Percentiles rank a stretch among this genome's conserved stretches.
Conservation (phyloP, 306 rosid genomes). For the Lagenaria siceraria region DNA sequence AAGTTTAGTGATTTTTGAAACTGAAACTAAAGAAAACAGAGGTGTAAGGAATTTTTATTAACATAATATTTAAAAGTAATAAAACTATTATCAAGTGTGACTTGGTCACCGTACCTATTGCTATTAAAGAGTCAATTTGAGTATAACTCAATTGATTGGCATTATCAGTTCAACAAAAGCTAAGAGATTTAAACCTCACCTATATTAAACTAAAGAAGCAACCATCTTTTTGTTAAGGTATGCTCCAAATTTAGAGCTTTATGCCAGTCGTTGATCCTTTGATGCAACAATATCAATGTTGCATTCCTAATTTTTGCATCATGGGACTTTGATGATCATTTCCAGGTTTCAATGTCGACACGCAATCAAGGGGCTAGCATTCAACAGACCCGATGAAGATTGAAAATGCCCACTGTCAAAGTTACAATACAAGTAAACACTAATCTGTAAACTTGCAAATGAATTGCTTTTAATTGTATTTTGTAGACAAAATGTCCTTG, state of each 20-base stretch:
- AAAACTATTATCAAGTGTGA: too few relatives aligned
- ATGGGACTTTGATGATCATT: background rate
- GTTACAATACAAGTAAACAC: conserved; percentile 1
- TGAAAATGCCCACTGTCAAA: conserved; percentile 14
- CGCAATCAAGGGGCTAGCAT: conserved; percentile 64
- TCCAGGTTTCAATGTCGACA: conserved; percentile 94
- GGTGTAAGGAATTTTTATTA: too few relatives aligned
- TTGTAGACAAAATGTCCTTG: background rate
- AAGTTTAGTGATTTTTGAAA: too few relatives aligned
- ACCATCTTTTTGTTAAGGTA: too few relatives aligned
- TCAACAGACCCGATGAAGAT: conserved; percentile 46
- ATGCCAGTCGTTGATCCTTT: background rate
- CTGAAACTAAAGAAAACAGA: too few relatives aligned
- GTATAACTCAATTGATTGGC: too few relatives aligned
- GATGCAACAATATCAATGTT: background rate
- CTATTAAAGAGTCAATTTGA: too few relatives aligned
- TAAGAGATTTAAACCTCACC: too few relatives aligned
- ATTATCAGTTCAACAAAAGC: too few relatives aligned
- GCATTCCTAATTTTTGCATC: background rate
- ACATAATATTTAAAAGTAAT: too few relatives aligned
- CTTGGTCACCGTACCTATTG: too few relatives aligned
- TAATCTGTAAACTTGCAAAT: background rate
- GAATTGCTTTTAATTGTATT: background rate
- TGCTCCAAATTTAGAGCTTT: background rate
- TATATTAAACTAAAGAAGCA: too few relatives aligned